A percentile compares a stretch with the other conserved stretches of the same genome.
Evolutionary conservation across 2,329 filamentous ascomycete genomes (phyloP).

Genomic region (Aquanectria penicillioides): DNA sequence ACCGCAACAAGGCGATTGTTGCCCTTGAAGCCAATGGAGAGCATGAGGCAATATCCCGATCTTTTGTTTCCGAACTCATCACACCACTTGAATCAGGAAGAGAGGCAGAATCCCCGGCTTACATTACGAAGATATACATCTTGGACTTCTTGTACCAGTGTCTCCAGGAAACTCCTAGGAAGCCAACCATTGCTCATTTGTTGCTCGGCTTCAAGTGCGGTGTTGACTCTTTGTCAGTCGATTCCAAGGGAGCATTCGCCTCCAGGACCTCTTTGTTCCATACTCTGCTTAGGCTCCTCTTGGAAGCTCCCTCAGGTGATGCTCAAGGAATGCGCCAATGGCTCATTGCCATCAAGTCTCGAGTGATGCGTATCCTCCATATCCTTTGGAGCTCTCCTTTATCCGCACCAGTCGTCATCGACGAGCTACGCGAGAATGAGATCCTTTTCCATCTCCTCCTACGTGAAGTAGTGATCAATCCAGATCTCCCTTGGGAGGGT

Average conservation of each 20-base stretch:
- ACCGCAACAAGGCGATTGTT: constrained; percentile 86
- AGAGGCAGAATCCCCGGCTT: constrained; percentile 75
- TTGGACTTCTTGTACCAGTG: constrained; percentile 88
- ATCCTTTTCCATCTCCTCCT: constrained; percentile 82
- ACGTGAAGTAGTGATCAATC: constrained; percentile 75
- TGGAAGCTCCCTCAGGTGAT: constrained; percentile 73
- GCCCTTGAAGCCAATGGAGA: constrained; percentile 86
- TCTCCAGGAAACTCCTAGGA: constrained; percentile 76
- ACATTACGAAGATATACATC: constrained; percentile 84
- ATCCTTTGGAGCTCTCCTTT: constrained; percentile 86
- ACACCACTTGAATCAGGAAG: constrained; percentile 77
- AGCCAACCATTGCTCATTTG: constrained; percentile 89
- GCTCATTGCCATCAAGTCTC: constrained; percentile 75
- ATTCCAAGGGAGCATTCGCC: constrained; percentile 76
- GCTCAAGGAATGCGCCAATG: constrained; percentile 71
- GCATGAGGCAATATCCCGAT: constrained; percentile 80
- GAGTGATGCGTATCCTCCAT: constrained; percentile 77
- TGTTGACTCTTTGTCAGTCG: constrained; percentile 74
- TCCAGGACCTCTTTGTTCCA: constrained; percentile 84
- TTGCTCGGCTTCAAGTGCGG: constrained; percentile 88
- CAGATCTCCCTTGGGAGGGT: constrained; percentile 79
- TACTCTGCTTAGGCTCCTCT: constrained; percentile 76
- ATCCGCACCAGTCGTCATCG: constrained; percentile 78
- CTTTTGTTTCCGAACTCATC: constrained; percentile 75
- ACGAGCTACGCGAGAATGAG: constrained; percentile 82